phyloP scores from a whole-genome alignment of 1,284 basidiomycete genomes.

The Fistulinella cinereoalba region DNA sequence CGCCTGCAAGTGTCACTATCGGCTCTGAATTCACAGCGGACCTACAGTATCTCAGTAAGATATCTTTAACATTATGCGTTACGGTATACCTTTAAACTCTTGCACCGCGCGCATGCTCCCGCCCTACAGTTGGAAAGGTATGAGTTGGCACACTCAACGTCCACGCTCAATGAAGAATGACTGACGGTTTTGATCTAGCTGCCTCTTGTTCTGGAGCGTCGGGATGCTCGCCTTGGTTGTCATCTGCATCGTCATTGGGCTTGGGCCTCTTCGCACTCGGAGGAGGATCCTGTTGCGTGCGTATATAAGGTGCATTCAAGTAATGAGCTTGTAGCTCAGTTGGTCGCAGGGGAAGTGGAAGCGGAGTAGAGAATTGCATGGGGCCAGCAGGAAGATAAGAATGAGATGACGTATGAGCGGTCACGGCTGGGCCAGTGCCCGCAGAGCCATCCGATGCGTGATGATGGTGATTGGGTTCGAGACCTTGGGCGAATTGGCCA shows the following conservation, averaged over 20 bases:
- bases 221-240: slow-evolving; percentile 19
- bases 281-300: slow-evolving; percentile 1
- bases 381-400: slow-evolving; percentile 23
- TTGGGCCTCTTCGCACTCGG: slow-evolving; percentile 21
- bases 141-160: slow-evolving; percentile 1
- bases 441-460: slow-evolving; percentile 16
- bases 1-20: slow-evolving; percentile 70
- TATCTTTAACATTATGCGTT: not conserved
- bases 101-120: slow-evolving; percentile 70
- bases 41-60: slow-evolving; percentile 34
- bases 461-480: slow-evolving; percentile 8
- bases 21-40: slow-evolving; percentile 67
- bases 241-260: slow-evolving; percentile 19
- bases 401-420: slow-evolving; percentile 13
- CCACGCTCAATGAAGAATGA: not conserved
- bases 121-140: slow-evolving; percentile 28
- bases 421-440: slow-evolving; percentile 1
- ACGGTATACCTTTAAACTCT: slow-evolving; percentile 57
- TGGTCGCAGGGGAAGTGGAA: slow-evolving; percentile 27
- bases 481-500: slow-evolving; percentile 3
- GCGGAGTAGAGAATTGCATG: slow-evolving; percentile 33
- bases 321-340: slow-evolving; percentile 32
- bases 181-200: slow-evolving; percentile 22
- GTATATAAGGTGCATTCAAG: slow-evolving; percentile 12
- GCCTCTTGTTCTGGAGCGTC: slow-evolving; percentile 25